Base-by-base conservation (phyloP, 306 rosid species). In the Aeschynomene evenia region DNA sequence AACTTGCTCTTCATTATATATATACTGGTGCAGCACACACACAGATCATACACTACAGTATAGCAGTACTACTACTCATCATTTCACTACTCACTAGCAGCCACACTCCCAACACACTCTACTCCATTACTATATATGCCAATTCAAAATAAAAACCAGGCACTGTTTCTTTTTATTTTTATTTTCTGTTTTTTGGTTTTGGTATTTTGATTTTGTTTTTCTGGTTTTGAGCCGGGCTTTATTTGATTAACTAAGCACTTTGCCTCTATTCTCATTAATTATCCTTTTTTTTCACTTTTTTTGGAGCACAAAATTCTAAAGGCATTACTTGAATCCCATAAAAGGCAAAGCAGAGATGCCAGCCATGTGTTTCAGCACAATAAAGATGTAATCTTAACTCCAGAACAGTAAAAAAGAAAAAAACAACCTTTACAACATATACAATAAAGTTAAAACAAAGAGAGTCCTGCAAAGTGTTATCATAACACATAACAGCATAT, bases 321-420 rank as follows among this genome's bases (percentile, higher is more conserved):
- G 75, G 79, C 62, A 70, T 73, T 79, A 74, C 83, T 81, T 73
- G 66, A 76, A 57, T 70, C 62, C 84, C 78, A 68, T 76, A 84
- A 82, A 77, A 50, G 70, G 85, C 78, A 84, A 70, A 73, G 56
- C 84, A 86, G 85, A 82, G 66, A 79, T 66, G 75, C 82, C 61
- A 56, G 57, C 80, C 79, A 79, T 82, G 84, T 88, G 84, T 85
- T 84, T 88, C 91, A 85, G 91, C 89, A 67, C 79, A 76, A 64
- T 66, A 74, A 83, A 88, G 72, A 79, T 42, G 49, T 39, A 84
- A 40, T 82, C 63, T 62, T 68, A 76, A 67, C 92, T 75, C 74
- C 15, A 72, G 33, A 88, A 88, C 80, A 77, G 90, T 49, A 88
- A 77, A 34, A n/a, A n/a, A n/a, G n/a, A n/a, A n/a, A n/a, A n/a